Evolutionary conservation across 2,329 filamentous ascomycete species (phyloP).

Genomic region (Penicillium palitans): DNA sequence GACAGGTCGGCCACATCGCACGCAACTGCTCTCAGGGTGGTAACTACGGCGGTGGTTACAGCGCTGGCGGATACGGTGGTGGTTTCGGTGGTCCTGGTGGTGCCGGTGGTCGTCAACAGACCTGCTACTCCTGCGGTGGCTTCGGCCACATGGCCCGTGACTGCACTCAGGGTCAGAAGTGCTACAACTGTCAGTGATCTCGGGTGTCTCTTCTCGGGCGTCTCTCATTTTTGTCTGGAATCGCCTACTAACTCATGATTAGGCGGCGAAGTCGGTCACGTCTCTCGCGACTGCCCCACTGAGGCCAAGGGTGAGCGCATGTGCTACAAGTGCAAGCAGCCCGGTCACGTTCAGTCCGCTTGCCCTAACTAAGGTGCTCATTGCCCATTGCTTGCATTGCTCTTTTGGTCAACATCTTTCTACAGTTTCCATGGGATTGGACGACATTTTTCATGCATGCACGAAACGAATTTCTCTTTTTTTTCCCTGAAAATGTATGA

Average conservation of each 20-base stretch:
- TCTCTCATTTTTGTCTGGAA: not conserved
- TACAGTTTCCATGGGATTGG: conserved; percentile 14
- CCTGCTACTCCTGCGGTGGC: conserved; percentile 97
- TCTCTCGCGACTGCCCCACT: conserved; percentile 93
- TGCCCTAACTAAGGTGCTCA: conserved; percentile 72
- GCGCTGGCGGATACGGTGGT: conserved; percentile 49
- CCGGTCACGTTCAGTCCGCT: conserved; percentile 87
- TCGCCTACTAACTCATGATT: conserved; percentile 11
- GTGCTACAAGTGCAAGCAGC: conserved; percentile 93
- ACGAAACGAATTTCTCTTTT: conserved; percentile 19
- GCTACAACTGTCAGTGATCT: conserved; percentile 82
- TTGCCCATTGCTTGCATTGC: conserved; percentile 20
- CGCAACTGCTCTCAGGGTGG: conserved; percentile 59
- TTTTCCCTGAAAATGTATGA: conserved; percentile 14
- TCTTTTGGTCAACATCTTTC: conserved; percentile 27
- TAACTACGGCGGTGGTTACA: conserved; percentile 50
- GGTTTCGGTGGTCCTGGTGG: conserved; percentile 52
- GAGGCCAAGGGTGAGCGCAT: conserved; percentile 89
- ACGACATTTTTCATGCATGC: conserved; percentile 14
- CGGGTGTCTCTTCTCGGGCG: not conserved
- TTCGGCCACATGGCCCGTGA: conserved; percentile 97
- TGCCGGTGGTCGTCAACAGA: conserved; percentile 65
- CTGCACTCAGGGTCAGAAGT: conserved; percentile 98
- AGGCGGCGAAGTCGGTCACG: conserved; percentile 84
- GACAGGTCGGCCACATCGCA: conserved; percentile 93